Evolutionary conservation across 495 filamentous ascomycete species (phyloP), one percentile per base, ranked within the genome.

Genomic region (Elaphomyces granulatus): DNA sequence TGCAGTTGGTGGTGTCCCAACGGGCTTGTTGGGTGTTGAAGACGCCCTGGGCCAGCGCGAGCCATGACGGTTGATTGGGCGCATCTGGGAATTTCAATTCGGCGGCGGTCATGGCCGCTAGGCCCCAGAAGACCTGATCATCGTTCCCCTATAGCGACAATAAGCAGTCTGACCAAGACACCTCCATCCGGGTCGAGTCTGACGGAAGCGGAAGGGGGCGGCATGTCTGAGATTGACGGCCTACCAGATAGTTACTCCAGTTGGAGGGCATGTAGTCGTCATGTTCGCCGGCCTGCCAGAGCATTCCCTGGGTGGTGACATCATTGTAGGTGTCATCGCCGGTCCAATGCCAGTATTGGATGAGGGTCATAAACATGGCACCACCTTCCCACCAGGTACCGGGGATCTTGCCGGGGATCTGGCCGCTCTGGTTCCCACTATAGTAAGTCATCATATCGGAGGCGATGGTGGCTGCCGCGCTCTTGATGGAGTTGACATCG

Each of bases 121-220:
- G 66, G 2, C 68, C 78, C 85, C 85, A 93, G 52, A 87, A 87
- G 12, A 78, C 78, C 54, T 87, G 82, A 47, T 83, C 80, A 44
- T 83, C 78, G 49, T 83, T 84, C 1, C 78, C 79, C 44, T 67
- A 59, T 6, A 34, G 64, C 58, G 36, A 31, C 18, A 14, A 3
- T 19, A 33, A 32, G 15, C 28, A 14, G 15, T 9, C 15, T 36
- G 19, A 43, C n/a, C n/a, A n/a, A n/a, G n/a, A n/a, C n/a, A n/a
- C n/a, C n/a, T n/a, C n/a, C n/a, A n/a, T n/a, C n/a, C n/a, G n/a
- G n/a, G n/a, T n/a, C n/a, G n/a, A n/a, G n/a, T n/a, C n/a, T n/a
- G n/a, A n/a, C n/a, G n/a, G n/a, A n/a, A n/a, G n/a, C n/a, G 18
- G 38, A 32, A 10, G 23, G 8, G 14, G 15, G 17, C 10, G 28